Evolutionary conservation across 2,329 filamentous ascomycete species (phyloP).

Genomic region (Gyromitra esculenta): DNA sequence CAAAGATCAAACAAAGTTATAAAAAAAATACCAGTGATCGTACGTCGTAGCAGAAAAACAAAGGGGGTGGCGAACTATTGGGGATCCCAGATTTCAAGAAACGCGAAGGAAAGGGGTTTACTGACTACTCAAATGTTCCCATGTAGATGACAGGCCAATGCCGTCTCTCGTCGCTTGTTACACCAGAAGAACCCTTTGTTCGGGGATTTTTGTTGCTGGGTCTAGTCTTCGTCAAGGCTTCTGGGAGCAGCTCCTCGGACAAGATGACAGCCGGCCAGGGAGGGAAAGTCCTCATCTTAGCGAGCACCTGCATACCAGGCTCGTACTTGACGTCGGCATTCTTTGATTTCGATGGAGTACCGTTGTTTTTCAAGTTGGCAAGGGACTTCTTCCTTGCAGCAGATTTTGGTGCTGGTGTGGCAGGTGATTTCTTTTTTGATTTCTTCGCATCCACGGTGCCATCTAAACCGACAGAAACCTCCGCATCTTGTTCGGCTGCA

Average conservation of each 20-base stretch:
- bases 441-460: conserved; percentile 32
- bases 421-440: conserved; percentile 43
- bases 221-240: conserved; percentile 76
- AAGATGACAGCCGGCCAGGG: conserved; percentile 95
- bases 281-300: conserved; percentile 92
- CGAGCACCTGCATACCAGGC: conserved; percentile 90
- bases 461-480: conserved; percentile 20
- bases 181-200: conserved; percentile 49
- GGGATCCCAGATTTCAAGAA: conserved; percentile 24
- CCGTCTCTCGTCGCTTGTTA: conserved; percentile 33
- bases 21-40: conserved; percentile 23
- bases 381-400: conserved; percentile 57
- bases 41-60: conserved; percentile 18
- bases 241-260: conserved; percentile 92
- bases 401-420: conserved; percentile 44
- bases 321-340: conserved; percentile 69
- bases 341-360: conserved; percentile 60
- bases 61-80: conserved; percentile 42
- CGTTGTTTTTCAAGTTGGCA: conserved; percentile 55
- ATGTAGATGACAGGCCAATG: conserved; percentile 54
- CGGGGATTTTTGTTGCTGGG: conserved; percentile 60
- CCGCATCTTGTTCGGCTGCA: conserved; percentile 31
- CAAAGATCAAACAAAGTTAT: conserved; percentile 9
- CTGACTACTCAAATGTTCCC: conserved; percentile 55
- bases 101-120: conserved; percentile 45